Evolutionary conservation across 805 yeast genomes (phyloP), one percentile per base, ranked within the genome.

Genomic region (Saccharomycopsis microspora): DNA sequence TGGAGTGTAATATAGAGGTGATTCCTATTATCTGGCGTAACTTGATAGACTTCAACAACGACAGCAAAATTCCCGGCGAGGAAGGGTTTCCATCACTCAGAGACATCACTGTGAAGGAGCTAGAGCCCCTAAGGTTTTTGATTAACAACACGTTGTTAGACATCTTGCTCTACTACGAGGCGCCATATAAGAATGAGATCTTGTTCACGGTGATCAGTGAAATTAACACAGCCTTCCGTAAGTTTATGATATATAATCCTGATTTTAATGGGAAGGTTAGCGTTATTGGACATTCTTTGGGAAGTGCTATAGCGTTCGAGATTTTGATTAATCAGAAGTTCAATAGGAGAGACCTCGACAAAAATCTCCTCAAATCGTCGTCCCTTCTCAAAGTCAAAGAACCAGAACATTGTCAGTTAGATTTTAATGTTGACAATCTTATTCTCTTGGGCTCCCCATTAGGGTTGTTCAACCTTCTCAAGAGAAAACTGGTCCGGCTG

Each of bases 21-120:
- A 67, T 90, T 10, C 98, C 98, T 0, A 83, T 90, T 6, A 72
- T 90, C 4, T 90, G 98, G 98, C 72, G 98, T 54, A 85, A 86
- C 57, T 77, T 76, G 45, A 73, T 84, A 40, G 80, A 78, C 28
- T 83, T 84, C 59, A 69, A 74, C 36, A 58, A 43, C 32, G 47
- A 8, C 9, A 27, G 40, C 29, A 39, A 50, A 30, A 30, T 32
- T 1, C 34, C 34, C 27, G 36, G 40, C 27, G 49, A 53, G 34
- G 42, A 27, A 29, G 53, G 46, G n/a, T 61, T 80, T 39, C 93
- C 94, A 0, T 70, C 82, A 0, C 64, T 90, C 37, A 64, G 76
- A 1, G 84, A 85, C 50, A 74, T 93, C 41, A 85, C 87, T 30
- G 76, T 87, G 4, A 82, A 81, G 48, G 89, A 93, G 0, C 80